Base-by-base conservation (phyloP, 2,329 filamentous ascomycete genomes). In the Neopestalotiopsis sp. region DNA sequence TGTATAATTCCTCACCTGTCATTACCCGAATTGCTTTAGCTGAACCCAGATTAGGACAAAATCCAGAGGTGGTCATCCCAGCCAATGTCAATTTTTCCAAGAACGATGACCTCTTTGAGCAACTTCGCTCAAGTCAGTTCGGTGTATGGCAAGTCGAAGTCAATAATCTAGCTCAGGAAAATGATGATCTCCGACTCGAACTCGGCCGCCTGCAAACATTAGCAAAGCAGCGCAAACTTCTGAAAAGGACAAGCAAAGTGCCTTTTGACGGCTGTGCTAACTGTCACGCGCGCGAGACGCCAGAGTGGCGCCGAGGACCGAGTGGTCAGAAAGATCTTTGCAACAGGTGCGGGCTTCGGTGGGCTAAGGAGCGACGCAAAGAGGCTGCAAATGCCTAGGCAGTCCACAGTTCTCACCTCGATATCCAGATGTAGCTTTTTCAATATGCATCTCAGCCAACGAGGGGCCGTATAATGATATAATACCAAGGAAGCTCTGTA, bases 291-390 rank as follows among this genome's bases (percentile, higher is more conserved):
- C 86, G 90, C 70, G 91, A 91, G 65, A 97, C 94, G 3, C 94
- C 94, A 0, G 94, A 97, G 82, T 97, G 94, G 94, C 88, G 94
- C 72, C 85, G 94, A 76, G 94, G 94, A 17, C 94, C 94, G 0
- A 96, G 93, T 77, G 94, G 94, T 5, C 92, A 96, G 76, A 88
- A 94, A 73, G 94, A 97, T 82, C 83, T 97, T 34, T 97, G 94
- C 79, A 97, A 97, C 81, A 95, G 93, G 79, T 97, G 94, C 81
- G 94, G 94, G 53, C 81, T 97, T 71, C 87, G 94, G 68, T 97
- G 93, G 92, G 94, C 94, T 38, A 97, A 97, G 5, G 7, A n/a
- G 6, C 45, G 45, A 49, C 45, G 6, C 45, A 49, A 20, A 49
- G 45, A 49, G 5, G 45, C 13, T 1, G 6, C 17, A 49, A 49